Percentiles rank a stretch among this genome's conserved stretches.
Evolutionary conservation across 768 basidiomycete genomes (phyloP).

Genomic region (Pisolithus microcarpus): DNA sequence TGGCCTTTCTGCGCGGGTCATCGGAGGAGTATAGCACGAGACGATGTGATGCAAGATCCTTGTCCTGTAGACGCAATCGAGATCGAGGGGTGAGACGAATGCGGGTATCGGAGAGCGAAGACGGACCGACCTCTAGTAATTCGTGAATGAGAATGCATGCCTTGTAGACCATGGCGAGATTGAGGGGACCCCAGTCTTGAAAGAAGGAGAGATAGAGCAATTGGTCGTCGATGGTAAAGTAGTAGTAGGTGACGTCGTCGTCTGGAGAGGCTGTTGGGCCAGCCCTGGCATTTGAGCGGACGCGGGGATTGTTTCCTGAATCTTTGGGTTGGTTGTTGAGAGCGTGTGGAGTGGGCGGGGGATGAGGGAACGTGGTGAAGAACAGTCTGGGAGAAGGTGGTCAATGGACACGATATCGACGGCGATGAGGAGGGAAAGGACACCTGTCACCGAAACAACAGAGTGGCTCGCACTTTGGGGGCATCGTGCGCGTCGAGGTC

Average conservation of each 20-base stretch:
- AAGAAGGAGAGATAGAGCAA: constrained; percentile 90
- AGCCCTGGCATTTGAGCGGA: constrained; percentile 53
- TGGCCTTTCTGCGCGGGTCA: constrained; percentile 83
- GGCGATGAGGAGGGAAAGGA: constrained; percentile 12
- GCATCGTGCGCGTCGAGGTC: constrained; percentile 21
- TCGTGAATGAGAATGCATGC: constrained; percentile 89
- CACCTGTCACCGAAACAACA: constrained; percentile 77
- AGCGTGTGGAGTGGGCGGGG: constrained; percentile 55
- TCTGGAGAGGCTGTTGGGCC: constrained; percentile 64
- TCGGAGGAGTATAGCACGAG: constrained; percentile 84
- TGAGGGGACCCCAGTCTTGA: constrained; percentile 90
- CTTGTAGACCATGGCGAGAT: constrained; percentile 89
- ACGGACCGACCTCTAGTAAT: constrained; percentile 62
- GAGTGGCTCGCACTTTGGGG: constrained; percentile 60
- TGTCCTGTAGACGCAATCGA: constrained; percentile 45
- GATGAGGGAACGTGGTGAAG: constrained; percentile 84
- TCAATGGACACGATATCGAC: constrained; percentile 5
- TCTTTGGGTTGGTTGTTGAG: constrained; percentile 57
- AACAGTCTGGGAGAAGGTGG: constrained; percentile 49
- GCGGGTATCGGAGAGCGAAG: constrained; percentile 12
- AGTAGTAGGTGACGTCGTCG: constrained; percentile 73
- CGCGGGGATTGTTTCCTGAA: constrained; percentile 46
- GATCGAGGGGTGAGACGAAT: constrained; percentile 21
- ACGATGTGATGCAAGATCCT: constrained; percentile 61
- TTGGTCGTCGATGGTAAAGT: constrained; percentile 90